phyloP scores from a whole-genome alignment of 257 asterid species.

The Jasminum sambac region DNA sequence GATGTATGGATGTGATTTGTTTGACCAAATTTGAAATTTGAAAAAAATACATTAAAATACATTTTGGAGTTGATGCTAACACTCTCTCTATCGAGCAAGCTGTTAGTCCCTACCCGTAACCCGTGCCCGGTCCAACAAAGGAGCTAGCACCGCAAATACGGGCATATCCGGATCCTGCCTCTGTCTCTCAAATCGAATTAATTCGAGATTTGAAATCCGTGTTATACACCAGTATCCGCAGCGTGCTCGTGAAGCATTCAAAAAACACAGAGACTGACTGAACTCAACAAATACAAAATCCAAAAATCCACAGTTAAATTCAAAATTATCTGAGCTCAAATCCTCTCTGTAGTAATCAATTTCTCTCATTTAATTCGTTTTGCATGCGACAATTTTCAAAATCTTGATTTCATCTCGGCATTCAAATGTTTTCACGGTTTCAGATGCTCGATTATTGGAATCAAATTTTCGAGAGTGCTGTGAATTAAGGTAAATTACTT shows the following conservation, averaged over 20 bases:
- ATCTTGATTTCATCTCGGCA: constrained; percentile 3
- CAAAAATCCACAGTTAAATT: constrained; percentile 11
- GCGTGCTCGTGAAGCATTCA: constrained; percentile 47
- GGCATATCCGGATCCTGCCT: constrained; percentile 44
- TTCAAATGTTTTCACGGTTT: neutral
- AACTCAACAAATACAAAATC: constrained; percentile 25
- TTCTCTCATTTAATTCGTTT: neutral
- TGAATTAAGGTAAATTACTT: neutral
- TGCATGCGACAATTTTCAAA: neutral
- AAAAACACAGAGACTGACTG: constrained; percentile 7
- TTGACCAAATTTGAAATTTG: too few species aligned
- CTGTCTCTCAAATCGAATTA: constrained; percentile 26
- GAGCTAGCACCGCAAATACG: neutral
- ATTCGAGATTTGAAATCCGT: constrained; percentile 50
- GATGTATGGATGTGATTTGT: too few species aligned
- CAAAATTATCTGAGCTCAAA: neutral
- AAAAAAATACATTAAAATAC: too few species aligned
- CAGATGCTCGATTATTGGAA: constrained; percentile 18
- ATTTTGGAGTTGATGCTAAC: too few species aligned
- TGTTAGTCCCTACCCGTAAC: neutral
- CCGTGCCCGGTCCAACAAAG: neutral
- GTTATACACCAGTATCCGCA: constrained; percentile 25
- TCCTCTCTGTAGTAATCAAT: neutral
- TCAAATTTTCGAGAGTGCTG: neutral
- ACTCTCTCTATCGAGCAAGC: too few species aligned